Evolutionary conservation across 2,329 filamentous ascomycete species (phyloP).

Genomic region (Sclerotinia borealis): DNA sequence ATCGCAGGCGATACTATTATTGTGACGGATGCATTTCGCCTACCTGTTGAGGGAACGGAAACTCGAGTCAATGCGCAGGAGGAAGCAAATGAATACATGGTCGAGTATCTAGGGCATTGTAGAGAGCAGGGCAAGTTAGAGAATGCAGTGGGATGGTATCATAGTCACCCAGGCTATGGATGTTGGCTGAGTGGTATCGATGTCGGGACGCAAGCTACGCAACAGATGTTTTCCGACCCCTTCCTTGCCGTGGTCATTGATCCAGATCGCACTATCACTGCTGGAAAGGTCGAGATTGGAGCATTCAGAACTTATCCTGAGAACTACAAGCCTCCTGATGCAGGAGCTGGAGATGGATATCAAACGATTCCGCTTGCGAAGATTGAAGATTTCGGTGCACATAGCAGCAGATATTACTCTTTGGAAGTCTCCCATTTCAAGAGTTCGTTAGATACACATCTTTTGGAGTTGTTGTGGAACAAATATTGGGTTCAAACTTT

Average conservation of each 20-base stretch:
- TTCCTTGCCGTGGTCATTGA: slow-evolving; percentile 96
- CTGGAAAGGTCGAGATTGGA: slow-evolving; percentile 91
- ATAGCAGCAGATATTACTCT: slow-evolving; percentile 83
- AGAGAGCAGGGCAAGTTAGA: slow-evolving; percentile 75
- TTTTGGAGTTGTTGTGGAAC: slow-evolving; percentile 90
- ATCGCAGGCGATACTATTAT: slow-evolving; percentile 79
- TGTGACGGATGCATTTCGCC: slow-evolving; percentile 86
- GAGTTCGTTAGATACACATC: slow-evolving; percentile 77
- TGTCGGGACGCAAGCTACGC: slow-evolving; percentile 77
- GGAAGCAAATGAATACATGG: slow-evolving; percentile 96
- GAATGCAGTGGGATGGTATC: slow-evolving; percentile 97
- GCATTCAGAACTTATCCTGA: slow-evolving; percentile 89
- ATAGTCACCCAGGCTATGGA: slow-evolving; percentile 94
- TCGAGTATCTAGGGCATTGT: slow-evolving; percentile 72
- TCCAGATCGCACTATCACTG: slow-evolving; percentile 88
- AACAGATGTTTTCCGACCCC: slow-evolving; percentile 82
- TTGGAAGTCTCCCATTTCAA: slow-evolving; percentile 93
- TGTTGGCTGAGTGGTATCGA: slow-evolving; percentile 98
- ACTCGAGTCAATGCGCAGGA: slow-evolving; percentile 94
- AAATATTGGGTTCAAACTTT: slow-evolving; percentile 99
- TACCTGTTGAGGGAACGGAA: slow-evolving; percentile 97
- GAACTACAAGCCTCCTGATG: slow-evolving; percentile 55
- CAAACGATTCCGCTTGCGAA: slow-evolving; percentile 86
- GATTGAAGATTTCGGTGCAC: slow-evolving; percentile 91
- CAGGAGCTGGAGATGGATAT: slow-evolving; percentile 49